These are phyloP conservation scores for Schwanniomyces pseudopolymorphus DNA, from an alignment of 805 yeast genomes.

Conservation along the genomic window DNA sequence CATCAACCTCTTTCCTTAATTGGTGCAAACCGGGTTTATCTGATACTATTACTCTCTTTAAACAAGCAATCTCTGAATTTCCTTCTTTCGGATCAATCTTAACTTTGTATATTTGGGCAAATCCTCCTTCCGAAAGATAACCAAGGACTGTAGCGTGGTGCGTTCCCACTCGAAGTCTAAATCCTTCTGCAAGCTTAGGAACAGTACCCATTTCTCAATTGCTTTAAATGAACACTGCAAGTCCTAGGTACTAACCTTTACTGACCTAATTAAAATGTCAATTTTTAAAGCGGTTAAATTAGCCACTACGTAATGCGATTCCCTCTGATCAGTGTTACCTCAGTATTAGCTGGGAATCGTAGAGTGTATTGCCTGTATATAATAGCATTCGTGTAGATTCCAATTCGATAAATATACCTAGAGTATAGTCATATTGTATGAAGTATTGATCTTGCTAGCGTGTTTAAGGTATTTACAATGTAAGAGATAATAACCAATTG, in stretches of 20 bases:
- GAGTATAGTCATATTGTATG: no score
- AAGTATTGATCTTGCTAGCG: no score
- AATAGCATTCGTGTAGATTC: not conserved
- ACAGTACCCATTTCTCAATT: constrained; percentile 20
- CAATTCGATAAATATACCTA: no score
- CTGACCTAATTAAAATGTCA: not conserved
- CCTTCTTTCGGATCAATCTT: constrained; percentile 48
- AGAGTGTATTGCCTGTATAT: not conserved
- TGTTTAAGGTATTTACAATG: no score
- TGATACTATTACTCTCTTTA: constrained; percentile 72
- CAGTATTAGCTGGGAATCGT: not conserved
- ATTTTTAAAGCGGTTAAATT: not conserved
- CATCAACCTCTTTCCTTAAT: constrained; percentile 73
- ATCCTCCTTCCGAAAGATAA: constrained; percentile 59
- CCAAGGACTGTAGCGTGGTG: constrained; percentile 35
- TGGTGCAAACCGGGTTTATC: constrained; percentile 66
- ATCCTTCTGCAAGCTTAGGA: constrained; percentile 36
- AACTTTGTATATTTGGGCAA: constrained; percentile 76
- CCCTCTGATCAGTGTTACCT: not conserved
- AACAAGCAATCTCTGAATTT: constrained; percentile 55
- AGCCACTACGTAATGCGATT: not conserved
- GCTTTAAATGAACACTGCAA: not conserved
- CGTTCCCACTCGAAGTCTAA: constrained; percentile 40
- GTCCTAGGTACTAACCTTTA: not conserved
- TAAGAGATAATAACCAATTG: no score